Percentiles rank a stretch among this genome's conserved stretches.
phyloP scores from a whole-genome alignment of 306 rosid species.

The Luffa aegyptiaca region DNA sequence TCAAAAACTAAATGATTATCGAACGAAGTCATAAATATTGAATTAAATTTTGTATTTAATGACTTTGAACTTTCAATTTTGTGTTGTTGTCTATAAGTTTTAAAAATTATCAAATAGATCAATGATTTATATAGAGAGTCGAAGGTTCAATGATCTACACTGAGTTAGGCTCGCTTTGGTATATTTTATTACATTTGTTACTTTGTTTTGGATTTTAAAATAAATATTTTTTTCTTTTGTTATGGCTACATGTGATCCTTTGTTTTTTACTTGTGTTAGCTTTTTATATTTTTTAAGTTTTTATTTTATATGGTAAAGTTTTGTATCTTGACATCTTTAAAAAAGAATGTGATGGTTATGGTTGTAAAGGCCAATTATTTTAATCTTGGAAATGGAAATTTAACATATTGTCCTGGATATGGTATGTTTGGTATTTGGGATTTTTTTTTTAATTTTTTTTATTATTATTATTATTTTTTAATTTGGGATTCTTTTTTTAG shows the following conservation, averaged over 20 bases:
- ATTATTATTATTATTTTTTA: too few species aligned
- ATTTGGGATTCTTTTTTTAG: too few species aligned
- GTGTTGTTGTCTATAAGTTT: too few species aligned
- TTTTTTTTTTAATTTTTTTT: background rate
- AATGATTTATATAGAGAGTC: too few species aligned
- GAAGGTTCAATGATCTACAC: too few species aligned
- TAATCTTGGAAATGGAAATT: background rate
- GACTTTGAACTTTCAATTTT: too few species aligned
- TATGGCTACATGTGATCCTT: slow-evolving; percentile 1
- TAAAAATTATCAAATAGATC: too few species aligned
- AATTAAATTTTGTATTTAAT: too few species aligned
- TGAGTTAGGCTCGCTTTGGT: too few species aligned
- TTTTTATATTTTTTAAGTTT: background rate
- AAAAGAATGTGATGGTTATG: slow-evolving; percentile 1
- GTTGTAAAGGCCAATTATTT: background rate
- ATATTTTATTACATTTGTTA: background rate
- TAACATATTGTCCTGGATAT: background rate
- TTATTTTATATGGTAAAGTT: slow-evolving; percentile 1
- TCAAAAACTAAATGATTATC: too few species aligned
- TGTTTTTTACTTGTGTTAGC: background rate
- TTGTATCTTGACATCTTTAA: background rate
- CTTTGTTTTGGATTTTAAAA: background rate
- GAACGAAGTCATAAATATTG: too few species aligned
- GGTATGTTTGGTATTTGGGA: background rate
- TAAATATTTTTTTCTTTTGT: too few species aligned